Conservation (phyloP, 2,329 filamentous ascomycete species). For the Botrytis pseudocinerea region DNA sequence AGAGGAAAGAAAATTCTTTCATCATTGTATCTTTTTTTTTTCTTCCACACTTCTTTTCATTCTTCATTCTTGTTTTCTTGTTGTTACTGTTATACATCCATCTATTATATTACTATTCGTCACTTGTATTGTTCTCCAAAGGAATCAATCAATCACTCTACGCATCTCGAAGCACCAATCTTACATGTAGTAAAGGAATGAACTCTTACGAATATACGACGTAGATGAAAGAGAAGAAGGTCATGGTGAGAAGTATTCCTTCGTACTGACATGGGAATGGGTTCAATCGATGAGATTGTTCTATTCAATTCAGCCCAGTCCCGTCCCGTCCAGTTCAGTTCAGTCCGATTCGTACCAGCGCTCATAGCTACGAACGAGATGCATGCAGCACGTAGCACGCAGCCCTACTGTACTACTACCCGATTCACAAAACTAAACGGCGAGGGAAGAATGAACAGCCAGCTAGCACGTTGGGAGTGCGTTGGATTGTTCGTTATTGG, state of each 20-base stretch:
- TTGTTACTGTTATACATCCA: neutral
- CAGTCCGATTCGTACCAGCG: neutral
- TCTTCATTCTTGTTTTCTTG: neutral
- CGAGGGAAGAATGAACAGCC: neutral
- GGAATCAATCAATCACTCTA: neutral
- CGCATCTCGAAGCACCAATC: neutral
- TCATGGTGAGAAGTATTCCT: neutral
- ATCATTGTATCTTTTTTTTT: neutral
- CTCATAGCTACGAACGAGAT: neutral
- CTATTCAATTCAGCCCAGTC: neutral
- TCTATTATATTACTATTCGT: neutral
- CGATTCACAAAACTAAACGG: neutral
- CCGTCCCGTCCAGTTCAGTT: neutral
- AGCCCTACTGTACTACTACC: slow-evolving; percentile 7
- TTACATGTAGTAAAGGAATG: neutral
- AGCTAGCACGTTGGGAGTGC: neutral
- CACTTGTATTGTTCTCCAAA: neutral
- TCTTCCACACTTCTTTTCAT: neutral
- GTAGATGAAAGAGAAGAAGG: neutral
- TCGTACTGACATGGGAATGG: neutral
- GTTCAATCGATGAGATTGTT: neutral
- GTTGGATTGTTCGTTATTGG: neutral
- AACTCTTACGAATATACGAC: neutral
- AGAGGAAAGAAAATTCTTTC: neutral
- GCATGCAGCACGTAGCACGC: neutral